Base-by-base conservation (phyloP, 805 yeast genomes). In the Cyberlindnera sargentensis region DNA sequence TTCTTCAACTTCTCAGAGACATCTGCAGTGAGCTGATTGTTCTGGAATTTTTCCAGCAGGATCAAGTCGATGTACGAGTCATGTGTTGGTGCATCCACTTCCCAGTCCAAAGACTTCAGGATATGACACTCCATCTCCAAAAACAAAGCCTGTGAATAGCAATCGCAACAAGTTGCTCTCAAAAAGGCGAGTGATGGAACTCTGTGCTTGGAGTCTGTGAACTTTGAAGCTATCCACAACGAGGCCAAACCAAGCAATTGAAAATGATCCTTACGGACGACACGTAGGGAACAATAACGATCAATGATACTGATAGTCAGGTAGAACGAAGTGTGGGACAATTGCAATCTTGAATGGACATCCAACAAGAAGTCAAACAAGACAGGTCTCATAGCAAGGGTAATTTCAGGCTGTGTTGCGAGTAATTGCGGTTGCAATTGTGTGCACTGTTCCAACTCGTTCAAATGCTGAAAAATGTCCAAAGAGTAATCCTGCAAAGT, bases 221-320 rank as follows among this genome's bases (percentile, higher is more conserved):
- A 72, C 60, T 90, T 90, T 32, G 95, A 75, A 3, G 95, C 89
- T 20, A 91, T 76, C 97, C 97, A 91, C 41, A 90, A 65, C 28
- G 95, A 81, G 2, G 95, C 82, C 51, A 95, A 78, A 28, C 95
- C 95, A 27, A 90, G 78, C 42, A 90, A 70, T 64, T 89, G 97
- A 58, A 84, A 82, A 58, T 88, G 95, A 47, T 84, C 85, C 50
- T 83, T 77, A 60, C 84, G 78, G 6, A 88, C 88, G 25, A 86
- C 76, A 51, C 95, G 73, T 51, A 78, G 78, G 38, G 95, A 82
- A 58, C 93, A 83, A 65, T 90, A 91, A 45, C 96, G 75, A 61
- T 90, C 96, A 46, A 90, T 74, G 47, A 89, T 74, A 55, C 80
- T 80, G 48, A 83, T 76, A 49, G 84, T 77, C 57, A 77, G 72